Base-by-base conservation (phyloP, 345 rosid species). In the Rhodomyrtus tomentosa region DNA sequence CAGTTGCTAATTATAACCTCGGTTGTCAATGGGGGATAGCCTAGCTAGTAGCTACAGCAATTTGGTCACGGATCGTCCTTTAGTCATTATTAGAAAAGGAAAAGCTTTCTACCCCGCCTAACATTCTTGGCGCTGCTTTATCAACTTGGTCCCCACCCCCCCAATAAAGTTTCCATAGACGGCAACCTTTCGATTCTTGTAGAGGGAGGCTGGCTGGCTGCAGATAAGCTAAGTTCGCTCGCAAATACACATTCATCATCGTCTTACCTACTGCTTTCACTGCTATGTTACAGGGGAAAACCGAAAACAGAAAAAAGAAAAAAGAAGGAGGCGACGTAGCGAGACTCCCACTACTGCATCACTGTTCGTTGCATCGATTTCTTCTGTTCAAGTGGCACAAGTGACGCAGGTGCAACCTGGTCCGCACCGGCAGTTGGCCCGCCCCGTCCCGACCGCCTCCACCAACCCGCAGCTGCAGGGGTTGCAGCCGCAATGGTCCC, bases 401-500 rank as follows among this genome's bases (percentile, higher is more conserved):
- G 88, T 82, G 32, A 48, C 81, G 52, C 93, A 92, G 5, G 88
- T 48, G 83, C 93, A 92, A 24, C 84, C 91, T 12, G 82, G 62
- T 6, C 90, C 88, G 38, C 96, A 92, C 83, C 85, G 84, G 83
- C 93, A 91, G 74, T 27, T 68, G 6, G 53, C 84, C 88, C 82
- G 87, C 27, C 91, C 88, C 9, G 87, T 83, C 2, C 87, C 89
- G 2, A 79, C 4, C 3, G 59, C 84, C 5, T 16, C 81, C 38
- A 53, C 82, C 88, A 49, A 83, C 48, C 86, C 25, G 86, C 96
- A 93, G 79, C 87, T 85, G 89, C 96, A 92, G 4, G 97, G 97
- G 84, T 90, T 94, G 88, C 96, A 92, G 52, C 88, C 85, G 59
- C 98, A 91, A 68, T 92, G 93, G 82, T 90, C 95, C 27, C 95